Conservation (phyloP, 2,329 filamentous ascomycete genomes). For the Taxawa tesnikishii region DNA sequence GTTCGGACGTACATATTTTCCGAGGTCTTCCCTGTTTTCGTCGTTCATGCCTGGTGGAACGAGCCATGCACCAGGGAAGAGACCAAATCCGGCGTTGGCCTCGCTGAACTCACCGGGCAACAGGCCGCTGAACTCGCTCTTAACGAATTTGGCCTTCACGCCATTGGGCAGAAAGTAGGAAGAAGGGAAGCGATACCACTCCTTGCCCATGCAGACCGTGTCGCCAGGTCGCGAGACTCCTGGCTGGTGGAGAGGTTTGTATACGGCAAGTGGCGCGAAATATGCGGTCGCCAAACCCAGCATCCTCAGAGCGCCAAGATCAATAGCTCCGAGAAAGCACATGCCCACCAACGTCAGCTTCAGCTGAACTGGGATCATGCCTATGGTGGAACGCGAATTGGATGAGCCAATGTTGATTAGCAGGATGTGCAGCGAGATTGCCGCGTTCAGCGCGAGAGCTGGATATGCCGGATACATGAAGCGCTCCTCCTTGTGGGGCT, state of each 20-base stretch:
- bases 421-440: slow-evolving; percentile 70
- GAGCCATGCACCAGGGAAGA: slow-evolving; percentile 75
- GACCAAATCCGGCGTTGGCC: slow-evolving; percentile 53
- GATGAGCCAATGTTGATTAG: slow-evolving; percentile 62
- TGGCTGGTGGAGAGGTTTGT: slow-evolving; percentile 49
- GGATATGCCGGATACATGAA: slow-evolving; percentile 99
- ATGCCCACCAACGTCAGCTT: slow-evolving; percentile 47
- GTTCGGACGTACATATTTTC: slow-evolving; percentile 59
- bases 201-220: slow-evolving; percentile 80
- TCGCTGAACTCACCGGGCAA: slow-evolving; percentile 85
- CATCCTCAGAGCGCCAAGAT: slow-evolving; percentile 58
- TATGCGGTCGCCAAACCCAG: slow-evolving; percentile 72
- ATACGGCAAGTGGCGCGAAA: slow-evolving; percentile 63
- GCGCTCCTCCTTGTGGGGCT: slow-evolving; percentile 94
- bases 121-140: slow-evolving; percentile 78
- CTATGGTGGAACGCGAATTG: slow-evolving; percentile 52
- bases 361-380: slow-evolving; percentile 61
- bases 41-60: slow-evolving; percentile 82
- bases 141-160: slow-evolving; percentile 79
- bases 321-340: slow-evolving; percentile 42
- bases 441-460: slow-evolving; percentile 77
- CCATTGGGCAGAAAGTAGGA: slow-evolving; percentile 81
- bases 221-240: slow-evolving; percentile 49
- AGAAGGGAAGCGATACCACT: slow-evolving; percentile 96
- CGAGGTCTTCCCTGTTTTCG: slow-evolving; percentile 70